These are phyloP conservation scores for Rubia yunnanensis DNA, from an alignment of 257 asterid genomes.

Conservation along the genomic window DNA sequence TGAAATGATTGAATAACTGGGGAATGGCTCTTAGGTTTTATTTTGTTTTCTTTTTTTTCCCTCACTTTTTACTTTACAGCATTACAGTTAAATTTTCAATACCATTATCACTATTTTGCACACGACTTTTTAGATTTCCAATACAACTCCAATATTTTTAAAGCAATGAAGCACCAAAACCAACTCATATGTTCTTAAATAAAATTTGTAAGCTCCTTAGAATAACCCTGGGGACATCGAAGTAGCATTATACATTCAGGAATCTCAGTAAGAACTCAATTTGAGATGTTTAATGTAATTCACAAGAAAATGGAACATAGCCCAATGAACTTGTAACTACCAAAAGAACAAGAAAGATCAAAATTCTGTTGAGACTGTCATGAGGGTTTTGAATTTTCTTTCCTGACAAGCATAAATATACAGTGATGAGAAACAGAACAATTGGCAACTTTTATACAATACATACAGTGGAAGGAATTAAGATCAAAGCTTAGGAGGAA, in stretches of 20 bases:
- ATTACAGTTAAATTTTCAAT: background rate
- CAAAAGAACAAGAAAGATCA: background rate
- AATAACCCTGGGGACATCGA: background rate
- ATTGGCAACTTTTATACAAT: background rate
- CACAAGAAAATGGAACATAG: background rate
- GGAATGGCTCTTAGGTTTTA: background rate
- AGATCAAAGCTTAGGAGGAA: conserved; percentile 6
- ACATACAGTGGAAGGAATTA: background rate
- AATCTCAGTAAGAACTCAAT: background rate
- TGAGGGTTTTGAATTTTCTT: background rate
- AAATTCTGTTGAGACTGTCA: background rate
- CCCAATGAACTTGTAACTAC: background rate
- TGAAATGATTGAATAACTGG: background rate
- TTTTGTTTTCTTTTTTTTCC: no score
- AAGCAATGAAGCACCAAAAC: background rate
- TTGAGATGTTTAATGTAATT: background rate
- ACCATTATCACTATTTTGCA: background rate
- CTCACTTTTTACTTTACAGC: background rate
- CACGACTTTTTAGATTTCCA: background rate
- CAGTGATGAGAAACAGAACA: background rate
- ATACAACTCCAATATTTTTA: no score
- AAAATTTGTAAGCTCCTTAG: background rate
- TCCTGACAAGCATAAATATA: background rate
- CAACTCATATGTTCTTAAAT: background rate
- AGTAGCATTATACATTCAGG: background rate